Base-by-base conservation (phyloP, 2,329 filamentous ascomycete genomes). In the Sphaerulina musiva region DNA sequence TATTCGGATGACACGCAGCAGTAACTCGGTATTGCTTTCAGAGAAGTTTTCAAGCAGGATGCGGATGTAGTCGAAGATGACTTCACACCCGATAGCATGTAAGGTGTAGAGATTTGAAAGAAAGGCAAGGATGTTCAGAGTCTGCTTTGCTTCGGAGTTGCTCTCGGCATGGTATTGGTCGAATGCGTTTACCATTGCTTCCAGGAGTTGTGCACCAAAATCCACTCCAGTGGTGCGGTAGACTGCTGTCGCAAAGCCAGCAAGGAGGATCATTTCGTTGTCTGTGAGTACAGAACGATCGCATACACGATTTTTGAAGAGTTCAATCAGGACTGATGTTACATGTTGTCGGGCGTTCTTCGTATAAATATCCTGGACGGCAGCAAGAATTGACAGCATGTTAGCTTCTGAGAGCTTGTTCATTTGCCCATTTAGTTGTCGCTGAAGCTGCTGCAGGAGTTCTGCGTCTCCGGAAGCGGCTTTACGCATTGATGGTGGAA, bases 361-460 rank as follows among this genome's bases (percentile, higher is more conserved):
- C 51, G 85, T 81, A 68, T 97, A 98, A 1, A 97, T 75, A 57
- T 85, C 83, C 66, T 95, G 89, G 32, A 95, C 78, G 14, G 95
- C 87, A 42, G 81, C 80, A 3, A 96, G 74, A 50, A 97, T 95
- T 1, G 88, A 86, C 5, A 95, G 71, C 59, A 98, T 77, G 63
- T 93, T 97, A 38, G 89, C 84, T 67, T 97, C 92, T 0, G 93
- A 96, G 32, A 98, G 78, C 67, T 92, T 86, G 70, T 98, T 98
- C 67, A 98, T 80, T 14, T 93, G 79, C 66, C 93, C 92, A 68
- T 97, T 90, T 0, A 89, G 78, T 66, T 95, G 89, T 58, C 89
- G 83, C 55, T 84, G 83, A 47, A 98, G 74, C 39, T 86, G 83
- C 10, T 77, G 76, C 46, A 87, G 75, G 41, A 80, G 75, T 68